Evolutionary conservation across 2,329 filamentous ascomycete genomes (phyloP), one percentile per base, ranked within the genome.

Genomic region (Alternaria rosae): DNA sequence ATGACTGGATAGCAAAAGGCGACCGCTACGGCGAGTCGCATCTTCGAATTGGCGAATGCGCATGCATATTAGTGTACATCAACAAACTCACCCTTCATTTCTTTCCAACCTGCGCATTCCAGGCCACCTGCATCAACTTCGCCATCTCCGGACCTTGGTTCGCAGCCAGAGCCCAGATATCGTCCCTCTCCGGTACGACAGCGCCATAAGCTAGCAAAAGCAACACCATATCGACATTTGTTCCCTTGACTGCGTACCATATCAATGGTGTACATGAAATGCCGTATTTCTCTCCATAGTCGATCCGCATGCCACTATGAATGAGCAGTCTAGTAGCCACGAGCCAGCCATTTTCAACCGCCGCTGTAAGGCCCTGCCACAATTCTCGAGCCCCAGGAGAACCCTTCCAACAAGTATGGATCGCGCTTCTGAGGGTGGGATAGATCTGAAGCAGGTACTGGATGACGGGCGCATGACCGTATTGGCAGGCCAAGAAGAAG

Each of bases 181-280:
- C 21, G 11, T 13, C 35, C 30, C 26, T 48, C 28, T 17, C 25
- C 25, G 45, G 45, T 26, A 48, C 3, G 6, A 52, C 28, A n/a
- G 45, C 44, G n/a, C 32, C 54, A 57, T 32, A 50, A 30, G 44
- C 28, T 13, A 57, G 42, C 32, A 57, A 48, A 30, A 57, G 25
- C 44, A 41, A 13, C 23, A 48, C 43, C 20, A 50, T 48, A 21
- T 41, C 43, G 20, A 57, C 28, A 28, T 57, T 43, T n/a, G 30
- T 30, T 32, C 43, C 28, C 17, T 23, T 17, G 28, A 57, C 20
- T 21, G 26, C 43, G 13, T 44, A n/a, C 25, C 28, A 30, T 15
- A 51, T 20, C 26, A 17, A 6, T 35, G 47, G 47, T 3, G 17
- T 28, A 51, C 17, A 15, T 17, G 17, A 3, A 1, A 3, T 4